Evolutionary conservation across 495 filamentous ascomycete species (phyloP).

Genomic region (Tuber melanosporum): DNA sequence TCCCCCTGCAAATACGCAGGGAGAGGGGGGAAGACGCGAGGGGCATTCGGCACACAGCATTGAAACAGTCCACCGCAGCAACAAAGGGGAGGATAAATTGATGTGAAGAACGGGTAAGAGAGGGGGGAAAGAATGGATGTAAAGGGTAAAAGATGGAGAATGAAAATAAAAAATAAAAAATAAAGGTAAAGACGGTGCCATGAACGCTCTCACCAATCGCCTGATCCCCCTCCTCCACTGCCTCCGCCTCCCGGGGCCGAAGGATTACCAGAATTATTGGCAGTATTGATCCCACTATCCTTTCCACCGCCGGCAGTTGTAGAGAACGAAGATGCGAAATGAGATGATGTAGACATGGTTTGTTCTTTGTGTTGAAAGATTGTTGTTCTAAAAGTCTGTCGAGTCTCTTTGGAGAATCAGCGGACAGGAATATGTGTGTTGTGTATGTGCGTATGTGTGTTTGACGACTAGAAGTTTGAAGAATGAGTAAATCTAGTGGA

Average conservation of each 20-base stretch:
- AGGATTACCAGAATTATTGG: constrained; percentile 21
- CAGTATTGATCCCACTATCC: constrained; percentile 17
- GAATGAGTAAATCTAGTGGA: background rate
- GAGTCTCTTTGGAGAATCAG: background rate
- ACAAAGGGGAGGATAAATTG: constrained; percentile 7
- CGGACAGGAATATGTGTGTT: background rate
- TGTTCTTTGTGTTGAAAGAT: constrained; percentile 15
- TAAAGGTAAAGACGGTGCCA: constrained; percentile 7
- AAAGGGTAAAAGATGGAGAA: constrained; percentile 6
- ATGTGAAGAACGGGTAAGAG: background rate
- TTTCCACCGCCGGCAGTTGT: constrained; percentile 16
- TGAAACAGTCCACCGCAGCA: background rate
- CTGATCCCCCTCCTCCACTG: constrained; percentile 23
- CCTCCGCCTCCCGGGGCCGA: constrained; percentile 13
- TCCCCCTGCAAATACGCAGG: background rate
- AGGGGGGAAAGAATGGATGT: background rate
- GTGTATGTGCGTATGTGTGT: background rate
- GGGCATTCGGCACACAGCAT: background rate
- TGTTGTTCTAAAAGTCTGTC: background rate
- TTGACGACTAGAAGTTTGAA: background rate
- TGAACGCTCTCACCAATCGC: constrained; percentile 32
- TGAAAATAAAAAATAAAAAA: constrained; percentile 24
- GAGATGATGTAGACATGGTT: constrained; percentile 36
- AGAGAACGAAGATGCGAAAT: constrained; percentile 36
- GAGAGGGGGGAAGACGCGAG: constrained; percentile 17